Evolutionary conservation across 2,329 filamentous ascomycete genomes (phyloP), one percentile per base, ranked within the genome.

Genomic region (Calonectria naviculata): DNA sequence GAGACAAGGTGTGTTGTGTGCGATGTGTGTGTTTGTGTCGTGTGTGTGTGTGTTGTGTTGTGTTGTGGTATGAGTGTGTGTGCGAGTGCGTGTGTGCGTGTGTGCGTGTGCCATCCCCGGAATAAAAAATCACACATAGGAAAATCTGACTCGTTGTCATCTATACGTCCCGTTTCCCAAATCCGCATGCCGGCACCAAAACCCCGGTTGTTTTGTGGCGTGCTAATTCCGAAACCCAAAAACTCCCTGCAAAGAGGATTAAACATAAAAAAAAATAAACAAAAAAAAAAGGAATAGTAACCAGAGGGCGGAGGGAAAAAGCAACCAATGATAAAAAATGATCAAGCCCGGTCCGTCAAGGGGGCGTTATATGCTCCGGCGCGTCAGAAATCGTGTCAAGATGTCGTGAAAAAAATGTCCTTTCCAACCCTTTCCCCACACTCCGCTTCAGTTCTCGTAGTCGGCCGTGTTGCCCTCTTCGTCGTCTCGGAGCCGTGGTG

Each of bases 391-490:
- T 67, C 38, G 31, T 61, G 24, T 47, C 61, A 56, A 62, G 28
- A 26, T 31, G 29, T 34, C 29, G 63, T 58, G 42, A 61, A 41
- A 38, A 42, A 56, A 24, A 41, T 71, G 66, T n/a, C n/a, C n/a
- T n/a, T n/a, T n/a, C n/a, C n/a, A 76, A 65, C 66, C 66, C 67
- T 66, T 42, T 24, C 72, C 38, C 73, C 38, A 70, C 65, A 6
- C 24, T 28, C 21, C 31, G 31, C 49, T 65, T 72, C 49, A 76
- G 47, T 77, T 74, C 49, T 78, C 76, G 8, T 58, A 65, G 68
- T 78, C 76, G 4, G 71, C 76, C 6, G 71, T 69, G 26, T 75
- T 72, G 0, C 70, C 75, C 26, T 73, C 75, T 8, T 77, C 76
- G 0, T 78, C 70, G 17, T 54, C 56, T 28, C 70, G 58, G 5